A percentile compares a stretch with the other conserved stretches of the same genome.
Conservation (phyloP, 805 yeast genomes). For the Candida bentonensis region DNA sequence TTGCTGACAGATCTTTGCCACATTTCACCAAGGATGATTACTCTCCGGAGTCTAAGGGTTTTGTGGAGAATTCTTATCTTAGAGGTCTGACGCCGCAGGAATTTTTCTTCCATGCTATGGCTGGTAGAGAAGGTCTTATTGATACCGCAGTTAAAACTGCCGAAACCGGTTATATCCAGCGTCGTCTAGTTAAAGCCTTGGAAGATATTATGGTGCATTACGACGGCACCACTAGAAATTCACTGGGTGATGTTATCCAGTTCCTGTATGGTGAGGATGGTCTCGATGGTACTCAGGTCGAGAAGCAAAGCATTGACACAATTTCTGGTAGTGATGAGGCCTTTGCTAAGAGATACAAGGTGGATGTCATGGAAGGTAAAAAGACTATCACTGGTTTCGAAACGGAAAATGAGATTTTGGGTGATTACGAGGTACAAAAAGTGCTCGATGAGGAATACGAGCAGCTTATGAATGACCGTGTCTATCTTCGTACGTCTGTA, state of each 20-base stretch:
- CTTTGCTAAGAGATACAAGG: constrained; percentile 71
- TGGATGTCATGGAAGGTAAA: constrained; percentile 65
- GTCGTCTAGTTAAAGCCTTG: constrained; percentile 92
- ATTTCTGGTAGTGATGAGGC: constrained; percentile 82
- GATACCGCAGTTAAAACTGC: constrained; percentile 99
- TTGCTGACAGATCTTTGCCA: constrained; percentile 89
- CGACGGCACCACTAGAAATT: constrained; percentile 96
- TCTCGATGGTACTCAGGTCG: constrained; percentile 95
- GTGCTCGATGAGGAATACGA: constrained; percentile 71
- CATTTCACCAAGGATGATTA: constrained; percentile 98
- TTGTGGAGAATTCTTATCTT: constrained; percentile 90
- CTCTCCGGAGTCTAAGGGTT: constrained; percentile 96
- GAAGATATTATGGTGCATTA: constrained; percentile 97
- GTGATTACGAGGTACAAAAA: constrained; percentile 73
- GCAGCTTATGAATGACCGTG: constrained; percentile 67
- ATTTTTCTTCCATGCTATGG: constrained; percentile 98
- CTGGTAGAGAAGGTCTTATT: constrained; percentile 99
- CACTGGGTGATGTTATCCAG: constrained; percentile 91
- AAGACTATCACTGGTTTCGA: constrained; percentile 54
- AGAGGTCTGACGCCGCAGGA: constrained; percentile 98
- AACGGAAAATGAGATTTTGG: constrained; percentile 77
- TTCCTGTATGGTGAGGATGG: constrained; percentile 99
- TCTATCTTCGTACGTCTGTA: constrained; percentile 59
- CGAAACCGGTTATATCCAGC: constrained; percentile 96
- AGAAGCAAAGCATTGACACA: constrained; percentile 88